Conservation (phyloP, 1,284 basidiomycete species). For the Fomitopsis palustris region DNA sequence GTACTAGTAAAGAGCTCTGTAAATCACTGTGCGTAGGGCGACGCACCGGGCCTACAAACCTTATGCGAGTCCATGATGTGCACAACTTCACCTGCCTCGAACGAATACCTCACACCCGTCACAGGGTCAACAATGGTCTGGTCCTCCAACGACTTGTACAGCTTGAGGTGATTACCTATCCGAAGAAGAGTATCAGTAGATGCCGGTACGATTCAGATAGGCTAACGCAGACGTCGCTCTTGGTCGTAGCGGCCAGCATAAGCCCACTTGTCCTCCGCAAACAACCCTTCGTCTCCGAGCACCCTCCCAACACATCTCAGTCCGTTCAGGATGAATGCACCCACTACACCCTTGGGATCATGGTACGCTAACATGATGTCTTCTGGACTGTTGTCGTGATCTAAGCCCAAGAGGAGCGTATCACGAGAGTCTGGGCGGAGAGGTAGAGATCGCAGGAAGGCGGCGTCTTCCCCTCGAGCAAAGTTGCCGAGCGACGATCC, state of each 20-base stretch:
- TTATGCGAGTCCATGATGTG: conserved; percentile 77
- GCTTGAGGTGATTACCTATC: conserved; percentile 84
- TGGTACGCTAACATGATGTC: conserved; percentile 83
- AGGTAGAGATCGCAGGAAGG: conserved; percentile 79
- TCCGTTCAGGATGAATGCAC: conserved; percentile 89
- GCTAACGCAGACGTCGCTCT: conserved; percentile 50
- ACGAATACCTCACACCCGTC: conserved; percentile 40
- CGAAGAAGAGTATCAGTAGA: not conserved
- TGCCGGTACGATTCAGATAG: not conserved
- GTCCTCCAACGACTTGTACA: conserved; percentile 65
- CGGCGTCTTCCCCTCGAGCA: conserved; percentile 61
- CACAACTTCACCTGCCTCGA: conserved; percentile 73
- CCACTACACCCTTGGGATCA: conserved; percentile 76
- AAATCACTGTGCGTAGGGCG: too few species aligned
- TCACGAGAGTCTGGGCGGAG: conserved; percentile 70
- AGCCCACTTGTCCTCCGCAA: conserved; percentile 74
- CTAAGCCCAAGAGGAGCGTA: conserved; percentile 79
- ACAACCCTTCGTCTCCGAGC: conserved; percentile 59
- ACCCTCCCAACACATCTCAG: conserved; percentile 61
- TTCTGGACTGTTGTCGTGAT: conserved; percentile 71
- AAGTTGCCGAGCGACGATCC: conserved; percentile 96
- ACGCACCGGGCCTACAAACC: too few species aligned
- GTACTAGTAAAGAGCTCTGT: too few species aligned
- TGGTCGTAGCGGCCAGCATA: conserved; percentile 82
- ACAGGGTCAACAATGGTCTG: conserved; percentile 60